Percentiles rank a stretch among this genome's conserved stretches.
These are phyloP conservation scores for Penicillium waksmanii DNA, from an alignment of 495 filamentous ascomycete genomes.

Conservation along the genomic window DNA sequence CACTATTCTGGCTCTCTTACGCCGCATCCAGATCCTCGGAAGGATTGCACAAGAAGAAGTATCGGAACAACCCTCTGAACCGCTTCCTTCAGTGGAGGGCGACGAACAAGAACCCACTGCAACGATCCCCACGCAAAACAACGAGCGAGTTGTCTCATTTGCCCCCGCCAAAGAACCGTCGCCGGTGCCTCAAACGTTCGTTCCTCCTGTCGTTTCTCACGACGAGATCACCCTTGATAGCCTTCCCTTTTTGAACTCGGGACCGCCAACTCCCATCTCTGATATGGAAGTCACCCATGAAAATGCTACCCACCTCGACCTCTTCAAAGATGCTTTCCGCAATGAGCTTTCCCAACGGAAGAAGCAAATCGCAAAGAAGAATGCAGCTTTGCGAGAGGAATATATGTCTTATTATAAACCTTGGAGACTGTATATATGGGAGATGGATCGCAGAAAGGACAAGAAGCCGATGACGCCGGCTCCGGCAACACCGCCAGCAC, in stretches of 20 bases:
- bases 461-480: conserved; percentile 52
- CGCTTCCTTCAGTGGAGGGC: conserved; percentile 20
- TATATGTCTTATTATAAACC: conserved; percentile 50
- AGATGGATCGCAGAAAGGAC: conserved; percentile 66
- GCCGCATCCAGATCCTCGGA: conserved; percentile 51
- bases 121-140: not conserved
- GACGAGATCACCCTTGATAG: conserved; percentile 38
- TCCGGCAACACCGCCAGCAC: conserved; percentile 53
- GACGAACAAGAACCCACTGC: conserved; percentile 10
- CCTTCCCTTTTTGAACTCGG: conserved; percentile 53
- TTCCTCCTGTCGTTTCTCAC: conserved; percentile 12
- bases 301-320: conserved; percentile 38
- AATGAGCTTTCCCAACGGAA: conserved; percentile 42
- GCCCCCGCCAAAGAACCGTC: conserved; percentile 16
- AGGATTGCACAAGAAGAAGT: conserved; percentile 39
- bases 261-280: conserved; percentile 54
- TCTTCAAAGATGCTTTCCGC: conserved; percentile 39
- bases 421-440: conserved; percentile 53
- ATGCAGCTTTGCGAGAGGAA: conserved; percentile 44
- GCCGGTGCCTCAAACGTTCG: conserved; percentile 14
- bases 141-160: conserved; percentile 21
- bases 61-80: conserved; percentile 1
- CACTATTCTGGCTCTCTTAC: conserved; percentile 44
- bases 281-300: conserved; percentile 54
- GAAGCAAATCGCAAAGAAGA: conserved; percentile 47